Base-by-base conservation (phyloP, 2,329 filamentous ascomycete species). In the Waltergamsia citrina region DNA sequence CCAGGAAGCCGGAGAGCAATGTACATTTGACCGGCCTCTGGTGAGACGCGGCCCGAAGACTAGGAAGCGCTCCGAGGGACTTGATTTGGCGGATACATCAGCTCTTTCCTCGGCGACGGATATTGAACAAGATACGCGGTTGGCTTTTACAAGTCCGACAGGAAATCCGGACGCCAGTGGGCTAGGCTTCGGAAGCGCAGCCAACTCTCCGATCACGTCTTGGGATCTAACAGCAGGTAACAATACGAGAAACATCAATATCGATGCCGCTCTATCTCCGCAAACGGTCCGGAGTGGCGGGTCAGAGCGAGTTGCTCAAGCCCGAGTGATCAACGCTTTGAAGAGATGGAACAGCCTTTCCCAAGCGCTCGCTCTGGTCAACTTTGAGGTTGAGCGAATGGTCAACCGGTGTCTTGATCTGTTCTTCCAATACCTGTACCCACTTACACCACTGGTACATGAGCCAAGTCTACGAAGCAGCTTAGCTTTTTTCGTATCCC, bases 361-460 rank as follows among this genome's bases (percentile, higher is more conserved):
- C 4, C 35, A 41, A 3, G 37, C 45, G 7, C 28, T 57, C 33
- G 39, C 47, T 2, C 35, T 50, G 11, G 46, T 29, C 26, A 46
- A 48, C 19, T 36, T 40, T 12, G 40, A 43, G 30, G 36, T 54
- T 7, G 45, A 55, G 18, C 39, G 39, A 6, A 41, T 52, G 5
- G 46, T 54, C 6, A 48, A 44, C 17, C 45, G 48, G 18, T 63
- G 58, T 33, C 49, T 63, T 21, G 50, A 59, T 35, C 40, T 63
- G 15, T 64, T 62, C 37, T 63, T 62, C 21, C 49, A 62, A 33
- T 62, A 62, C 32, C 56, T 64, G 3, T 63, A 58, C 32, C 60
- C 60, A 3, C 49, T 64, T 3, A 63, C 53, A 14, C 60, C 59
- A 3, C 39, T 63, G 27, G 52, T 63, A 4, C 60, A 64, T 38